Base-by-base conservation (phyloP, 73 alveolate species). In the Durusdinium trenchii region DNA sequence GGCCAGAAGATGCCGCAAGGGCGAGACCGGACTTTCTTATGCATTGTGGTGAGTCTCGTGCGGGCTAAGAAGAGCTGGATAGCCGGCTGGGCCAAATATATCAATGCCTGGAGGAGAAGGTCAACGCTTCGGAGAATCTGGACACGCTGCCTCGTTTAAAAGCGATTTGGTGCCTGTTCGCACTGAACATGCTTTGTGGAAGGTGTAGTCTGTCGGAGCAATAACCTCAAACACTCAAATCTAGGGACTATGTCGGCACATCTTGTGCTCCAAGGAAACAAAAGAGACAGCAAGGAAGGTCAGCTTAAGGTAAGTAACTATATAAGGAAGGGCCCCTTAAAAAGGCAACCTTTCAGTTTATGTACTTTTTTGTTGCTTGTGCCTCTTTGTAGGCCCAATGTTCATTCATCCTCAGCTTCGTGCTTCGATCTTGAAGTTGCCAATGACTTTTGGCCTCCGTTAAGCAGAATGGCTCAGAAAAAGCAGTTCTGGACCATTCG, bases 371-470 rank as follows among this genome's bases (percentile, higher is more conserved):
- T n/a, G n/a, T n/a, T n/a, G n/a, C n/a, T n/a, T n/a, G n/a, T n/a
- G n/a, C n/a, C n/a, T n/a, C n/a, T n/a, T n/a, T n/a, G n/a, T n/a
- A n/a, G n/a, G n/a, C n/a, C 12, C 23, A 12, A 12, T 57, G 79
- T 42, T 18, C 45, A 64, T n/a, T 30, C 23, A 69, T 7, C 35
- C 45, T 12, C 36, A 16, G 45, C 36, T 16, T 60, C 62, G 16
- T 6, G 81, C 95, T 64, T 86, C 84, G 18, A 86, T 38, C 48
- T 57, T 61, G 43, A 86, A 47, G 48, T 86, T 86, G 45, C 95
- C 95, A n/a, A 86, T 61, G 83, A 57, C 50, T 23, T 69, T 51
- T 18, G 84, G 95, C 95, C 95, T 86, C n/a, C 32, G 69, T 57
- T 57, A 57, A 57, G 23, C 69, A 57, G 32, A 23, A 57, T 12